Conservation (phyloP, 805 yeast genomes). For the Clavispora fructus region DNA sequence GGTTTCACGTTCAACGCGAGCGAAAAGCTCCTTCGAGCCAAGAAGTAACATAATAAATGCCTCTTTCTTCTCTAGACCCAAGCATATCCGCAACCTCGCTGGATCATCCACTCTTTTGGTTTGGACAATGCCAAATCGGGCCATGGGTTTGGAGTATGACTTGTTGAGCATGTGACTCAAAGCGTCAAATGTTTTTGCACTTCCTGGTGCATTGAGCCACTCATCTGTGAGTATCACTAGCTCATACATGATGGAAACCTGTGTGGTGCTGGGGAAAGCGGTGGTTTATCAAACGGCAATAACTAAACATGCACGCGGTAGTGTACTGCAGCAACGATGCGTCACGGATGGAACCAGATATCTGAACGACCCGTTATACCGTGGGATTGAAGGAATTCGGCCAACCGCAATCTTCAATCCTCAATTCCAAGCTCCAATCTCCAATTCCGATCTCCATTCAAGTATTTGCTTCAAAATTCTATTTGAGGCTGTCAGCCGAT, state of each 20-base stretch:
- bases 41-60: constrained; percentile 20
- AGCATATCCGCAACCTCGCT: constrained; percentile 16
- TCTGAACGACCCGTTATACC: too few species aligned
- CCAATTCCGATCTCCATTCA: too few species aligned
- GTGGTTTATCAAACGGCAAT: too few species aligned
- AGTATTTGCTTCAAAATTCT: too few species aligned
- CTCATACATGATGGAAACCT: constrained; percentile 10
- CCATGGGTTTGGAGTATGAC: constrained; percentile 46
- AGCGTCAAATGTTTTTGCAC: constrained; percentile 8
- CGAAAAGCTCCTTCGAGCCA: constrained; percentile 20
- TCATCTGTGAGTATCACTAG: constrained; percentile 17
- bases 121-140: constrained; percentile 36
- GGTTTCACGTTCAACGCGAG: constrained; percentile 18
- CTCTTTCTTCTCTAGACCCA: constrained; percentile 6
- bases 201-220: constrained; percentile 15
- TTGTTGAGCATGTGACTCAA: constrained; percentile 37
- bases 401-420: too few species aligned
- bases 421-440: too few species aligned
- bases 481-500: too few species aligned
- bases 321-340: too few species aligned
- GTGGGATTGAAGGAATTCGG: too few species aligned
- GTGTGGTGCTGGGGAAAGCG: neutral
- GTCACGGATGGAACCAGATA: too few species aligned
- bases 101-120: constrained; percentile 36
- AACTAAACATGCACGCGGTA: too few species aligned